Conservation (phyloP, 352 stramenopile species). For the Phytophthora citrophthora region DNA sequence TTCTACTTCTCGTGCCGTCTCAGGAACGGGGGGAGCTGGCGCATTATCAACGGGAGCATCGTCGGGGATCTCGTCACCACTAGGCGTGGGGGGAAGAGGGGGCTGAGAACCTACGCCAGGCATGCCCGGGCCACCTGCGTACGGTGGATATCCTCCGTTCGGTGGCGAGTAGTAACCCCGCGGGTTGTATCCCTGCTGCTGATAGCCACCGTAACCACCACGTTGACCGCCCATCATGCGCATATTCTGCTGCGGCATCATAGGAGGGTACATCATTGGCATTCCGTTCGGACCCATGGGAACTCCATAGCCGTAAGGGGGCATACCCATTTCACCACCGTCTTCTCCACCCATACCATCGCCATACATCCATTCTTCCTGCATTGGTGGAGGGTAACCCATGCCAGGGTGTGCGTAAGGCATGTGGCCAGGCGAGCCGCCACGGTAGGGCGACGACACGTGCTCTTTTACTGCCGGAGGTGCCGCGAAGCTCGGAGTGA, state of each 20-base stretch:
- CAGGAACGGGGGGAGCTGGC: slow-evolving; percentile 19
- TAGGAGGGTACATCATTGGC: slow-evolving; percentile 76
- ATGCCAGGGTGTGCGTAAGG: slow-evolving; percentile 51
- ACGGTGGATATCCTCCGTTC: slow-evolving; percentile 44
- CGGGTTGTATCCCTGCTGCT: slow-evolving; percentile 67
- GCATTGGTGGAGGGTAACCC: slow-evolving; percentile 50
- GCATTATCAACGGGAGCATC: slow-evolving; percentile 5
- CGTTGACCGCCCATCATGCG: slow-evolving; percentile 57
- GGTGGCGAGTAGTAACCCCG: slow-evolving; percentile 68
- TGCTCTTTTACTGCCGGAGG: slow-evolving; percentile 30
- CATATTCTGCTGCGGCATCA: slow-evolving; percentile 71
- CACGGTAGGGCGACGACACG: slow-evolving; percentile 59
- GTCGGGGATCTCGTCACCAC: slow-evolving; percentile 16
- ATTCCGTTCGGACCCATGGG: slow-evolving; percentile 61
- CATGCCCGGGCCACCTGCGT: slow-evolving; percentile 30
- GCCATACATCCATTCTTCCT: slow-evolving; percentile 85
- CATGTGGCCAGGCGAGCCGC: slow-evolving; percentile 39
- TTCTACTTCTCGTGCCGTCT: slow-evolving; percentile 27
- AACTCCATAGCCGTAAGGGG: slow-evolving; percentile 74
- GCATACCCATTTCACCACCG: slow-evolving; percentile 52
- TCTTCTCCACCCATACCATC: slow-evolving; percentile 44
- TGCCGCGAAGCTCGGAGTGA: slow-evolving; percentile 69
- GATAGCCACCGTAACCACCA: slow-evolving; percentile 49
- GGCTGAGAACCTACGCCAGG: slow-evolving; percentile 47
- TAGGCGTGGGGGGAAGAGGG: slow-evolving; percentile 47